Evolutionary conservation across 176 grass and related monocot species (phyloP), one percentile per base, ranked within the genome.

Genomic region (Avena eriantha): DNA sequence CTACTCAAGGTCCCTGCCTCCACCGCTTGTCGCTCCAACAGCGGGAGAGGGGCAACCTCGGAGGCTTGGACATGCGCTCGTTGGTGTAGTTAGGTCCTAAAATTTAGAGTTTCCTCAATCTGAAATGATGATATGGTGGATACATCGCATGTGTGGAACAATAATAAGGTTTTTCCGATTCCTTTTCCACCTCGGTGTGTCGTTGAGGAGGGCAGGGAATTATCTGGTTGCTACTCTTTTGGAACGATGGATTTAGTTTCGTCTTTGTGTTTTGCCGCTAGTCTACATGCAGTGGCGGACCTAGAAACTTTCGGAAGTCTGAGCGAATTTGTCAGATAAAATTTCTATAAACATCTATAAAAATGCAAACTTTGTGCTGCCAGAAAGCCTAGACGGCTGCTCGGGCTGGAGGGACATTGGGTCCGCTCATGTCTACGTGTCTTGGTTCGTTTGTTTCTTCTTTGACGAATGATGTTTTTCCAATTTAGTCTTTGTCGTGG

Each of bases 391-490:
- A 29, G 29, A 29, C 29, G 29, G 29, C 29, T 29, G 29, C 29
- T 2, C 29, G 29, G 29, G 29, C 29, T 29, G 29, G 29, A 29
- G 29, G 29, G 29, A 29, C 29, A 2, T 2, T 29, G 29, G 29
- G 29, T 29, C 29, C 29, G 29, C 29, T 29, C 29, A 29, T 29
- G 4, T 31, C 61, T 15, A 29, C 12, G 1, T 65, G 11, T 31
- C 24, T 65, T 5, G 24, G 23, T 31, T 26, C 4, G 4, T 5
- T 31, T 11, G 24, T 4, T 29, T 26, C 24, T 65, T 31, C 4
- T 65, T 2, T 6, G 4, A 24, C 6, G 0, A 12, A 53, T 7
- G 12, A 4, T 0, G 24, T 31, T 65, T 0, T 0, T 24, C 4
- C 4, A 31, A 24, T 24, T 65, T 65, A 3, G 4, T 3, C 11